Percentiles rank a stretch among this genome's conserved stretches.
These are phyloP conservation scores for Leccinum boreale DNA, from an alignment of 768 basidiomycete species.

Conservation along the genomic window DNA sequence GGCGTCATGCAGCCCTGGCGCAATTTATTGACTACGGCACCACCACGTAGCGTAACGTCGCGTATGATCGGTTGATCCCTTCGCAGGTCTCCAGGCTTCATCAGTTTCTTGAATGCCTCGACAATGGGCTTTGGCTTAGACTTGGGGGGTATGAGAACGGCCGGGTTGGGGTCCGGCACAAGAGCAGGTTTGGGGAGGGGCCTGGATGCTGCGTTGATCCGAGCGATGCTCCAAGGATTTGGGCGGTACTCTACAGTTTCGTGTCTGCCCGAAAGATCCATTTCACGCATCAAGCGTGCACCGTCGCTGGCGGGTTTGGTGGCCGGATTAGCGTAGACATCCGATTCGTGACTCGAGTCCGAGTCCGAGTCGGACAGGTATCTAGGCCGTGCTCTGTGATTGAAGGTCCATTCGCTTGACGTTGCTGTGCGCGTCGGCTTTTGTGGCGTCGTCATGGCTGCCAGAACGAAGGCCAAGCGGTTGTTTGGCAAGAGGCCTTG, in stretches of 20 bases:
- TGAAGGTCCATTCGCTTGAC: slow-evolving; percentile 28
- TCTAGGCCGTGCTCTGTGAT: slow-evolving; percentile 12
- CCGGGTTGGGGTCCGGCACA: not conserved
- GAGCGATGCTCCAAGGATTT: slow-evolving; percentile 80
- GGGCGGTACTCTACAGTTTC: slow-evolving; percentile 66
- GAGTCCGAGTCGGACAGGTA: slow-evolving; percentile 17
- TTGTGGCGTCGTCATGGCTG: not conserved
- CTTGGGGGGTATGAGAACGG: slow-evolving; percentile 6
- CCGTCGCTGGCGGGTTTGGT: slow-evolving; percentile 19
- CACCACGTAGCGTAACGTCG: not conserved
- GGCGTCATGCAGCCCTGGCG: not conserved
- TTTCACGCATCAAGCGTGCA: slow-evolving; percentile 38
- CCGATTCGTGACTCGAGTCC: slow-evolving; percentile 3
- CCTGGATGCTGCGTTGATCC: slow-evolving; percentile 68
- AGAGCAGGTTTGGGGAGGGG: not conserved
- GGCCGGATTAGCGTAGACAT: not conserved
- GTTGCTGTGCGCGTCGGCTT: not conserved
- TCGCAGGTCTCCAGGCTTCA: slow-evolving; percentile 11
- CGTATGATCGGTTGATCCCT: not conserved
- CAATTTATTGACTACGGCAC: not conserved
- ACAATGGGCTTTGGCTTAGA: slow-evolving; percentile 35
- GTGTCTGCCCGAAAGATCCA: slow-evolving; percentile 58
- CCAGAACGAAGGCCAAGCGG: not conserved
- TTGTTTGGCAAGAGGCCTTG: slow-evolving; percentile 12
- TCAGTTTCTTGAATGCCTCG: slow-evolving; percentile 47